Conservation (phyloP, 2,329 filamentous ascomycete species). For the Fusarium haematococcum region DNA sequence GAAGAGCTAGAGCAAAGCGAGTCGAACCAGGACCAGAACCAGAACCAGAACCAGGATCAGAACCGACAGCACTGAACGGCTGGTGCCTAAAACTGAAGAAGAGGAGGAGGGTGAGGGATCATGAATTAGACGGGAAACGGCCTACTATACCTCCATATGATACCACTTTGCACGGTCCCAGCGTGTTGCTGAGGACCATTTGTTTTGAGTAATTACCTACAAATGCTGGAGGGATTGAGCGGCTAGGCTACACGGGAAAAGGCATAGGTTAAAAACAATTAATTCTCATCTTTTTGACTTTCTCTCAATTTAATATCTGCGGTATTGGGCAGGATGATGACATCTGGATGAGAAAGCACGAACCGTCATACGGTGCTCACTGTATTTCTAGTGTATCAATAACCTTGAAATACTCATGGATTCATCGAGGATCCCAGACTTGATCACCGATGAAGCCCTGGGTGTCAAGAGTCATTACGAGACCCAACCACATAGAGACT, state of each 20-base stretch:
- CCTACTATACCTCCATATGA: constrained; percentile 42
- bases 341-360: background rate
- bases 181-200: constrained; percentile 31
- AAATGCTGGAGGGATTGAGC: constrained; percentile 5
- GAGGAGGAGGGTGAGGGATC: constrained; percentile 16
- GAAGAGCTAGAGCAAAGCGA: constrained; percentile 49
- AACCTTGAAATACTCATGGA: background rate
- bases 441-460: background rate
- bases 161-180: constrained; percentile 46
- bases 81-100: constrained; percentile 11
- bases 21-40: constrained; percentile 18
- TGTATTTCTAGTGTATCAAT: background rate
- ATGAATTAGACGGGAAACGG: constrained; percentile 39
- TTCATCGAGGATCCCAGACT: background rate
- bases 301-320: background rate
- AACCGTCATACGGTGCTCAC: background rate
- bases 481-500: background rate
- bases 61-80: constrained; percentile 9
- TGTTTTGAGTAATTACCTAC: constrained; percentile 16
- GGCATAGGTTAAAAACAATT: background rate
- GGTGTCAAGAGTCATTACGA: background rate
- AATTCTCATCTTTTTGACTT: background rate
- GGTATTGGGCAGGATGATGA: background rate
- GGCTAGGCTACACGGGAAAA: background rate
- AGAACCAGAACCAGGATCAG: constrained; percentile 17